Evolutionary conservation across 352 stramenopile species (phyloP).

Genomic region (Globisporangium acanthophoron): DNA sequence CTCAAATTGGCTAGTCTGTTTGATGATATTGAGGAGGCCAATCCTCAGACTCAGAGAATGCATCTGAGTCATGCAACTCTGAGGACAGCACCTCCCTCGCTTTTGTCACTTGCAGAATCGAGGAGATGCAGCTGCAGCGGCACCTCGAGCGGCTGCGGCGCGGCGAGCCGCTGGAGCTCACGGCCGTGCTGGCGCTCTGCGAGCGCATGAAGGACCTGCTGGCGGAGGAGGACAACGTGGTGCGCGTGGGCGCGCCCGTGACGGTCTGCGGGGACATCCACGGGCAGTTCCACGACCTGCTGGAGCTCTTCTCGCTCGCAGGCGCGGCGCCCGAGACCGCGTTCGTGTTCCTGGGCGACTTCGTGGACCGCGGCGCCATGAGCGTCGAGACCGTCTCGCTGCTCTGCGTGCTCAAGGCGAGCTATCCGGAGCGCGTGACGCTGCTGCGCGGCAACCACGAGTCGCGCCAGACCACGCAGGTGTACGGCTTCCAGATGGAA

Average conservation of each 20-base stretch:
- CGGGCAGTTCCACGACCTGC: constrained; percentile 96
- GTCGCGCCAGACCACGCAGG: constrained; percentile 72
- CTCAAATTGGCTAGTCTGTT: too few species aligned
- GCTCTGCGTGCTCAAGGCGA: constrained; percentile 84
- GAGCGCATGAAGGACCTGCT: constrained; percentile 66
- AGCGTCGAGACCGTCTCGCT: constrained; percentile 92
- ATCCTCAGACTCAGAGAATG: too few species aligned
- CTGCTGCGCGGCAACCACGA: constrained; percentile 96
- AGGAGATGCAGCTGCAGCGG: constrained; percentile 24
- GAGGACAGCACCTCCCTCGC: too few species aligned
- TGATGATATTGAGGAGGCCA: too few species aligned
- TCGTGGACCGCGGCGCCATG: constrained; percentile 95
- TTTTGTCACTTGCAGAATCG: too few species aligned
- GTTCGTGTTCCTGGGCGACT: constrained; percentile 97
- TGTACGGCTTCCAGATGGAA: constrained; percentile 84
- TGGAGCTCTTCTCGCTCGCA: constrained; percentile 90
- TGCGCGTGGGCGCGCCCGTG: constrained; percentile 70
- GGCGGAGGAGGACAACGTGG: constrained; percentile 79
- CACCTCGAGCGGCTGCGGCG: constrained; percentile 61
- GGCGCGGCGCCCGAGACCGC: constrained; percentile 82
- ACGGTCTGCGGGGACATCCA: constrained; percentile 94
- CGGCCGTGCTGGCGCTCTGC: constrained; percentile 49
- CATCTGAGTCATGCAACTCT: too few species aligned
- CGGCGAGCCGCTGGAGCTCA: constrained; percentile 49
- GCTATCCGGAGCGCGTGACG: constrained; percentile 90